A percentile compares a stretch with the other conserved stretches of the same genome.
These are phyloP conservation scores for Oryza glumipatula DNA, from an alignment of 176 grass and related monocot species.

Conservation along the genomic window DNA sequence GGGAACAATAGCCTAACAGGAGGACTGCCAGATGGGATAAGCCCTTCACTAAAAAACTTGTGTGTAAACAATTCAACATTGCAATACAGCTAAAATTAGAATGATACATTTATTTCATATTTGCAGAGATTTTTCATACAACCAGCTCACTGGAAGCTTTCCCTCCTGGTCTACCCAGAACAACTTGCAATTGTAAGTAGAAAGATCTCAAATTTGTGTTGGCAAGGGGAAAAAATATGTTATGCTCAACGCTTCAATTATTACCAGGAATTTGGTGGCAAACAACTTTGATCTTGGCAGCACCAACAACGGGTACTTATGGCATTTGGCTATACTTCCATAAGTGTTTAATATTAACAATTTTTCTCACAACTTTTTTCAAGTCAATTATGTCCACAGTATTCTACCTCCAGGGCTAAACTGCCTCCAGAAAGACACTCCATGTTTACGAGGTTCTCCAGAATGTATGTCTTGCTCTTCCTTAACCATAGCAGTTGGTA, in stretches of 20 bases:
- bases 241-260: background rate
- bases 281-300: constrained; percentile 61
- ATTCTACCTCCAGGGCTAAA: constrained; percentile 56
- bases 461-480: constrained; percentile 52
- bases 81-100: background rate
- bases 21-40: constrained; percentile 57
- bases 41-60: constrained; percentile 63
- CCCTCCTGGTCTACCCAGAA: constrained; percentile 65
- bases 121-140: constrained; percentile 91
- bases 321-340: background rate
- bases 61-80: constrained; percentile 32
- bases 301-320: constrained; percentile 54
- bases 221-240: background rate
- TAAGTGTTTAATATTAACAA: background rate
- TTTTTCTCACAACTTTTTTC: background rate
- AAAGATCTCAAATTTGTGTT: constrained; percentile 22
- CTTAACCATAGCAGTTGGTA: background rate
- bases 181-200: constrained; percentile 74
- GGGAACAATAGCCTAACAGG: constrained; percentile 89
- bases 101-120: constrained; percentile 8
- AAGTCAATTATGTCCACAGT: constrained; percentile 36
- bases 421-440: constrained; percentile 79
- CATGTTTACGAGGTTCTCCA: constrained; percentile 69
- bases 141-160: constrained; percentile 76
- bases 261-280: constrained; percentile 70